Evolutionary conservation across 1,284 basidiomycete genomes (phyloP), one percentile per base, ranked within the genome.

Genomic region (Agroathelia rolfsii): DNA sequence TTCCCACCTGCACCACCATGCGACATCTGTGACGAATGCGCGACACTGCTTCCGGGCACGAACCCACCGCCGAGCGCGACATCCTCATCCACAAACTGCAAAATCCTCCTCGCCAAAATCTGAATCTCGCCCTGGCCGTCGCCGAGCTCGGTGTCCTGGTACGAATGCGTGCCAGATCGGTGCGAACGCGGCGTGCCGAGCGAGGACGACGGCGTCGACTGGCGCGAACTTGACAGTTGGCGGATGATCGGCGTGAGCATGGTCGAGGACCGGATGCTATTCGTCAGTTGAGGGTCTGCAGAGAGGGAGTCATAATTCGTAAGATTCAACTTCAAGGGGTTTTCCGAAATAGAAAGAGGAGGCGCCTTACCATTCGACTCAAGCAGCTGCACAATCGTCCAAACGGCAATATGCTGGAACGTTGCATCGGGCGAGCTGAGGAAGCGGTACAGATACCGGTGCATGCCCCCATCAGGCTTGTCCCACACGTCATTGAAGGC

Each of bases 361-460:
- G 3, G 10, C 16, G 6, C 49, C 66, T 40, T 52, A 81, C 85
- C 86, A 43, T 88, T 86, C 17, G 89, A 92, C 56, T 98, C 95
- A 17, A 98, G 70, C 17, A 98, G 63, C 53, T 98, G 94, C 8
- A 97, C 93, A 42, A 97, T 93, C 1, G 94, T 97, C 92, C 92
- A 96, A 25, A 98, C 93, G 18, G 95, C 95, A 47, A 98, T 99
- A 56, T 99, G 95, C 59, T 97, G 94, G 81, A 99, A 99, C 0
- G 95, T 99, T n/a, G 89, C 86, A 55, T 99, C 95, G 11, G 86
- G 67, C 49, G 84, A 90, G 35, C 82, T 89, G 43, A 99, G 62
- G 78, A 99, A 98, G 29, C 89, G 78, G 50, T 90, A 83, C 26
- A 99, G 69, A 58, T 99, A 99, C 41, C 77, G 78, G 54, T 97